Conservation (phyloP, 2,329 filamentous ascomycete genomes). For the Rhinocladiella similis region DNA sequence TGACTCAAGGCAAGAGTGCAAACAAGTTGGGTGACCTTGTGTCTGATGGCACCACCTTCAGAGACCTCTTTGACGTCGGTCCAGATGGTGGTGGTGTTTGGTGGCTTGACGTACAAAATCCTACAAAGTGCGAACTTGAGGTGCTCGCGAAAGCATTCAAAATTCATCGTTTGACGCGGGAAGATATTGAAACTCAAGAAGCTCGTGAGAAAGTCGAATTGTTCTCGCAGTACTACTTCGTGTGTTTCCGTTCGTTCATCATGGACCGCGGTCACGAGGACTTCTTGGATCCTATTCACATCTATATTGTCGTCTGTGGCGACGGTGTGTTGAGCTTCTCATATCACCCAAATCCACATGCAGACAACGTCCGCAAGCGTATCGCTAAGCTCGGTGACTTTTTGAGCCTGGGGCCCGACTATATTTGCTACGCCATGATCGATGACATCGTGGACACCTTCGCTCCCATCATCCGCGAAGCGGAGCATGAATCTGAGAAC, state of each 20-base stretch:
- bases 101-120: slow-evolving; percentile 95
- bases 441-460: slow-evolving; percentile 98
- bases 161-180: slow-evolving; percentile 90
- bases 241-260: slow-evolving; percentile 94
- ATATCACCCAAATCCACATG: slow-evolving; percentile 83
- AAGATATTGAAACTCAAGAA: slow-evolving; percentile 94
- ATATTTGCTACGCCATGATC: slow-evolving; percentile 98
- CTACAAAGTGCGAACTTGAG: slow-evolving; percentile 82
- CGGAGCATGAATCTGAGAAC: slow-evolving; percentile 83
- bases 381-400: slow-evolving; percentile 94
- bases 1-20: slow-evolving; percentile 90
- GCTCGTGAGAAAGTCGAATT: slow-evolving; percentile 97
- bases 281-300: slow-evolving; percentile 91
- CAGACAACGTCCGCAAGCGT: slow-evolving; percentile 82
- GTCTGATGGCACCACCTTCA: slow-evolving; percentile 84
- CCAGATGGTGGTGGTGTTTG: slow-evolving; percentile 81
- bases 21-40: slow-evolving; percentile 84
- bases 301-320: slow-evolving; percentile 95
- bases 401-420: slow-evolving; percentile 90
- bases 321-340: slow-evolving; percentile 95
- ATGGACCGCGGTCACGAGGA: slow-evolving; percentile 75
- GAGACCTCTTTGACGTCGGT: slow-evolving; percentile 76
- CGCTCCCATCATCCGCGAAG: slow-evolving; percentile 80
- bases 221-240: slow-evolving; percentile 97
- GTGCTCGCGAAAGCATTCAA: slow-evolving; percentile 92